phyloP scores from a whole-genome alignment of 1,139 yeast genomes.

The Hanseniaspora sp. region DNA sequence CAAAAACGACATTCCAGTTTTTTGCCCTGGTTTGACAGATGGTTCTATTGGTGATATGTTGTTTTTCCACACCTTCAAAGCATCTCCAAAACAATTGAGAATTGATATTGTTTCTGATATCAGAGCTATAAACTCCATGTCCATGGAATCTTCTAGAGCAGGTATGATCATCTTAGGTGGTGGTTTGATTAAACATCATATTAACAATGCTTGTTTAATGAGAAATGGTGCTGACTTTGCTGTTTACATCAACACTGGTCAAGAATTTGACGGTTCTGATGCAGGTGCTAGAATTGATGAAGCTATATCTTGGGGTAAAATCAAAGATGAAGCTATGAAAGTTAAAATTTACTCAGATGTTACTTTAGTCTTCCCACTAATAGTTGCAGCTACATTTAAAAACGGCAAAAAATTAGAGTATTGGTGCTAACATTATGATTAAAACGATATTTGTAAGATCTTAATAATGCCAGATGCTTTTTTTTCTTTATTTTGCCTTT shows the following conservation, averaged over 20 bases:
- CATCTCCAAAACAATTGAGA: slow-evolving; percentile 79
- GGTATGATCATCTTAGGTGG: slow-evolving; percentile 97
- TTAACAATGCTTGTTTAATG: slow-evolving; percentile 95
- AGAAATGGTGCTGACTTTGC: slow-evolving; percentile 98
- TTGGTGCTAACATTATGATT: slow-evolving; percentile 43
- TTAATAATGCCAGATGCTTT: slow-evolving; percentile 39
- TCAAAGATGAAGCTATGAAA: slow-evolving; percentile 81
- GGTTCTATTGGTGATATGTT: slow-evolving; percentile 98
- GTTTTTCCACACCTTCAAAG: slow-evolving; percentile 92
- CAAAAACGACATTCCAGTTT: slow-evolving; percentile 87
- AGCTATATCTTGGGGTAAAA: slow-evolving; percentile 98
- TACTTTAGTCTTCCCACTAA: slow-evolving; percentile 87
- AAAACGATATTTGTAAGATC: too few species aligned
- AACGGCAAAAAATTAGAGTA: slow-evolving; percentile 31
- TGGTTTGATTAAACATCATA: slow-evolving; percentile 91
- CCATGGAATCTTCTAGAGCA: slow-evolving; percentile 91
- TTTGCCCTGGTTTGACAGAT: slow-evolving; percentile 95
- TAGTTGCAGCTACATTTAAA: slow-evolving; percentile 97
- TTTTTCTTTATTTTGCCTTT: slow-evolving; percentile 1
- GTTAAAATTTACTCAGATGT: slow-evolving; percentile 95
- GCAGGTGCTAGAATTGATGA: slow-evolving; percentile 99
- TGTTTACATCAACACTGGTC: slow-evolving; percentile 93
- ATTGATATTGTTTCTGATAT: slow-evolving; percentile 91
- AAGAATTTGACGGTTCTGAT: slow-evolving; percentile 96
- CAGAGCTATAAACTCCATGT: slow-evolving; percentile 76